Evolutionary conservation across 2,329 filamentous ascomycete genomes (phyloP).

Genomic region (Talaromyces sp.): DNA sequence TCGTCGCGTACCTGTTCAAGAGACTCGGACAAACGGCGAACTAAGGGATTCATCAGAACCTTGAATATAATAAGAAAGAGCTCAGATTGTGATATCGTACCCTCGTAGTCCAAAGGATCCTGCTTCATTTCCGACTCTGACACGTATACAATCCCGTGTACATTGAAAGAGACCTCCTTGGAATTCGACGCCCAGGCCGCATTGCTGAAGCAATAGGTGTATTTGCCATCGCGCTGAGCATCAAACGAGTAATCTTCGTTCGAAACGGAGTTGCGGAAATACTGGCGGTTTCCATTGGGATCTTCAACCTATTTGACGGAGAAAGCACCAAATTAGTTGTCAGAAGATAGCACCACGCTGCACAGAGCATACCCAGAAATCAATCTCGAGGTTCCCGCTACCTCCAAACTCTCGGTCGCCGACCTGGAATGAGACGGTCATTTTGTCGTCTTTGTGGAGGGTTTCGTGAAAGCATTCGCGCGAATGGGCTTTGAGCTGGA

Average conservation of each 20-base stretch:
- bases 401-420: slow-evolving; percentile 94
- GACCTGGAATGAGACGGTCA: slow-evolving; percentile 98
- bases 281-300: slow-evolving; percentile 67
- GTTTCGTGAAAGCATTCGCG: slow-evolving; percentile 96
- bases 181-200: slow-evolving; percentile 94
- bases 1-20: slow-evolving; percentile 93
- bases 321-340: not conserved
- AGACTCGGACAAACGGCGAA: slow-evolving; percentile 76
- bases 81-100: slow-evolving; percentile 41
- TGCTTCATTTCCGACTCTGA: slow-evolving; percentile 76
- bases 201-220: slow-evolving; percentile 97
- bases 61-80: slow-evolving; percentile 2
- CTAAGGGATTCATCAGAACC: slow-evolving; percentile 39
- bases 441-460: slow-evolving; percentile 89
- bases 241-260: slow-evolving; percentile 92
- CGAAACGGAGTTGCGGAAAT: slow-evolving; percentile 73
- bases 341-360: not conserved
- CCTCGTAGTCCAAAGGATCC: slow-evolving; percentile 87
- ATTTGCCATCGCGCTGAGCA: slow-evolving; percentile 79
- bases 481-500: slow-evolving; percentile 86
- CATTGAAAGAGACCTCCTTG: slow-evolving; percentile 99
- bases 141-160: slow-evolving; percentile 97
- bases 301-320: slow-evolving; percentile 60
- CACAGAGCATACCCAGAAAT: slow-evolving; percentile 77
- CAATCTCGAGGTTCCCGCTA: slow-evolving; percentile 89